Conservation (phyloP, 192 early-diverging fungal genomes). For the Funneliformis mosseae region DNA sequence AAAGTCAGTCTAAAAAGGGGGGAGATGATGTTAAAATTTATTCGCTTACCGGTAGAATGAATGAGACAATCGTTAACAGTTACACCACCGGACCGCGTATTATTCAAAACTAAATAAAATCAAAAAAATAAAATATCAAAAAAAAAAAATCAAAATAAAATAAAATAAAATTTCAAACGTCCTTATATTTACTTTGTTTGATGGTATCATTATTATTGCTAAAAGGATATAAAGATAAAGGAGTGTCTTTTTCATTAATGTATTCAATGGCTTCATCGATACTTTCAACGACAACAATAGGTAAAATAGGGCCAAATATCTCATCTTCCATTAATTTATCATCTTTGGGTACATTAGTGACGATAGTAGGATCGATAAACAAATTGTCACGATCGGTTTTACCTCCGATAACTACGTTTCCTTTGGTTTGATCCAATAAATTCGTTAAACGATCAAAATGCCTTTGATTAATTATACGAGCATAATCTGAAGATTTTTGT, state of each 20-base stretch:
- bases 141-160: no score
- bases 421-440: constrained; percentile 54
- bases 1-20: not conserved
- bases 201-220: constrained; percentile 50
- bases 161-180: no score
- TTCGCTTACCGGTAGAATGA: constrained; percentile 59
- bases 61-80: constrained; percentile 81
- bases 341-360: constrained; percentile 67
- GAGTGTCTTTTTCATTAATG: constrained; percentile 67
- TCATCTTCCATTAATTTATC: constrained; percentile 79
- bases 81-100: constrained; percentile 76
- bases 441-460: constrained; percentile 66
- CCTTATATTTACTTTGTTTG: constrained; percentile 57
- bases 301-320: constrained; percentile 92
- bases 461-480: constrained; percentile 60
- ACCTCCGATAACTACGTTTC: constrained; percentile 63
- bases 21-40: not conserved
- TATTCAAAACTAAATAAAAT: constrained; percentile 50
- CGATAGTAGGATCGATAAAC: constrained; percentile 80
- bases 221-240: constrained; percentile 83
- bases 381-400: constrained; percentile 57
- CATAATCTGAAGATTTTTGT: constrained; percentile 49
- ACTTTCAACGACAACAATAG: constrained; percentile 68
- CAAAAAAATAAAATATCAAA: not conserved
- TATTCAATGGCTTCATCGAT: constrained; percentile 64